A percentile compares a stretch with the other conserved stretches of the same genome.
These are phyloP conservation scores for Delonix regia DNA, from an alignment of 306 rosid species.

Conservation along the genomic window DNA sequence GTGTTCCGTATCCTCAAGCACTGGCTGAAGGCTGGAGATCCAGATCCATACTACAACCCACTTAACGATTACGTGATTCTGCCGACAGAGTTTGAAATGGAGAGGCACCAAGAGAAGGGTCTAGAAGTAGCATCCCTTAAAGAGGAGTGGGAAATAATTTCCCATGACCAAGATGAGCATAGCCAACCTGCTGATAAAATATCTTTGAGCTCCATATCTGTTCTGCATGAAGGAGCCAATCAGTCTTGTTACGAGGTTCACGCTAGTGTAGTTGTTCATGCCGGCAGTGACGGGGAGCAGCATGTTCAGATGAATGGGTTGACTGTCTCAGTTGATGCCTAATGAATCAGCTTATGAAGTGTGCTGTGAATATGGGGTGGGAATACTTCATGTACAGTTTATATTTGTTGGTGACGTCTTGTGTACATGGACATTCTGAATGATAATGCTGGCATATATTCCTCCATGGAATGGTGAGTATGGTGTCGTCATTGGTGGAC, in stretches of 20 bases:
- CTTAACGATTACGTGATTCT: constrained; percentile 89
- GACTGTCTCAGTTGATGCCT: constrained; percentile 76
- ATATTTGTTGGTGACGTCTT: constrained; percentile 27
- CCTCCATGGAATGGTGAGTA: constrained; percentile 21
- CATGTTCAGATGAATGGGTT: constrained; percentile 71
- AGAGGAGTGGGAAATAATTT: constrained; percentile 96
- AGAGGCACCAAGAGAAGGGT: constrained; percentile 60
- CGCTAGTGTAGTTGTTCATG: constrained; percentile 63
- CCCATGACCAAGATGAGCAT: constrained; percentile 46
- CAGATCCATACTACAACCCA: constrained; percentile 92
- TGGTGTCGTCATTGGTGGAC: constrained; percentile 1
- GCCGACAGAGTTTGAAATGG: constrained; percentile 82
- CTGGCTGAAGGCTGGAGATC: constrained; percentile 90
- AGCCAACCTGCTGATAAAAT: constrained; percentile 36
- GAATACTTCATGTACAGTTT: constrained; percentile 13
- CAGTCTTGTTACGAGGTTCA: constrained; percentile 55
- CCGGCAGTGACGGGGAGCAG: constrained; percentile 64
- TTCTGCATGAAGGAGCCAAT: constrained; percentile 53
- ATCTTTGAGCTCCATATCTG: constrained; percentile 57
- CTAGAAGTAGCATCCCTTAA: constrained; percentile 72
- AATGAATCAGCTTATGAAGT: constrained; percentile 28
- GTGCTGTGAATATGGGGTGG: constrained; percentile 20
- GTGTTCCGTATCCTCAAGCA: constrained; percentile 85
- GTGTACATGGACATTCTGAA: constrained; percentile 30
- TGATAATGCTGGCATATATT: constrained; percentile 22